These are phyloP conservation scores for Xylariomycetidae sp. DNA, from an alignment of 2,329 filamentous ascomycete genomes.

Conservation along the genomic window DNA sequence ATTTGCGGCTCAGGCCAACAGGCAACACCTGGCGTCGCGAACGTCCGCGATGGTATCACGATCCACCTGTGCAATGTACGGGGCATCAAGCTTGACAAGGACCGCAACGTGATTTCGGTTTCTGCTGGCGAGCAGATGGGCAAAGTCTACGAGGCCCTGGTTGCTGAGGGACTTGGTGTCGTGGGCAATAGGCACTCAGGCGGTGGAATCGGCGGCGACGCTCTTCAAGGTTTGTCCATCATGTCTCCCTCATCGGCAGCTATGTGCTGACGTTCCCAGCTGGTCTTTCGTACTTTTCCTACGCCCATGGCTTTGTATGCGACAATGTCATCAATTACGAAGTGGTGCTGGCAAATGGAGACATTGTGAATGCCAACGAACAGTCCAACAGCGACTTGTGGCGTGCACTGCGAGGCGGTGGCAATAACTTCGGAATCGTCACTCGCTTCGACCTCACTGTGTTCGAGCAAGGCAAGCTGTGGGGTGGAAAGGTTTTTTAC, in stretches of 20 bases:
- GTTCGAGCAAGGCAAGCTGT: slow-evolving; percentile 15
- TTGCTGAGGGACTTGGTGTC: slow-evolving; percentile 9
- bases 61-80: too few species aligned
- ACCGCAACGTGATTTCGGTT: slow-evolving; percentile 5
- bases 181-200: slow-evolving; percentile 12
- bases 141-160: slow-evolving; percentile 9
- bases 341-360: slow-evolving; percentile 10
- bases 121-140: slow-evolving; percentile 8
- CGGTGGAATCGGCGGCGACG: slow-evolving; percentile 12
- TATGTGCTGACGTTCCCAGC: too few species aligned
- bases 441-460: slow-evolving; percentile 30
- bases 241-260: too few species aligned
- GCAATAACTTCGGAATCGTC: slow-evolving; percentile 40
- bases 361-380: slow-evolving; percentile 34
- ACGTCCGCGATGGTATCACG: too few species aligned
- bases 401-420: slow-evolving; percentile 40
- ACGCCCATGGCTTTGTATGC: slow-evolving; percentile 7
- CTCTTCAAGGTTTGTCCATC: slow-evolving; percentile 12
- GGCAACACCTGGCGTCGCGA: too few species aligned
- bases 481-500: slow-evolving; percentile 12
- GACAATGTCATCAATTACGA: slow-evolving; percentile 11
- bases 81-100: too few species aligned
- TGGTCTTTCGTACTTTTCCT: slow-evolving; percentile 12
- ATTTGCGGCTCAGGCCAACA: too few species aligned
- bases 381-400: slow-evolving; percentile 35